These are phyloP conservation scores for Aspergillus ibericus DNA, from an alignment of 2,329 filamentous ascomycete genomes.

Conservation along the genomic window DNA sequence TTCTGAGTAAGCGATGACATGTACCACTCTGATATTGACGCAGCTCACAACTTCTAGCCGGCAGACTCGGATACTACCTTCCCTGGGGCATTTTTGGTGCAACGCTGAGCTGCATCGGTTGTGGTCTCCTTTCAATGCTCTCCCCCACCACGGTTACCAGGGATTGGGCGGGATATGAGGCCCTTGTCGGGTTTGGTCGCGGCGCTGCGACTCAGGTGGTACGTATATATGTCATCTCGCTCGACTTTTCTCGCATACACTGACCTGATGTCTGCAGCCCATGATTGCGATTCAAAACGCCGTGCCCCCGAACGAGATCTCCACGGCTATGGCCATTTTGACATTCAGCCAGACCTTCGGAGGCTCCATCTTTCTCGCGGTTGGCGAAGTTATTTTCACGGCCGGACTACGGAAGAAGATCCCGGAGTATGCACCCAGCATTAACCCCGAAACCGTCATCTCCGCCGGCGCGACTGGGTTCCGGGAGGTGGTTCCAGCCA, in stretches of 20 bases:
- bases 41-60: conserved; percentile 15
- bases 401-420: conserved; percentile 40
- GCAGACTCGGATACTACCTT: conserved; percentile 35
- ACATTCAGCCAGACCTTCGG: conserved; percentile 45
- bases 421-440: conserved; percentile 32
- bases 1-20: conserved; percentile 23
- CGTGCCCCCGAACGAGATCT: conserved; percentile 36
- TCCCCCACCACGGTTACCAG: conserved; percentile 35
- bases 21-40: not conserved
- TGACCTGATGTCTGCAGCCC: conserved; percentile 25
- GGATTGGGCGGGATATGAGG: conserved; percentile 52
- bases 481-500: conserved; percentile 31
- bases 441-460: conserved; percentile 38
- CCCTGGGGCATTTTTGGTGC: conserved; percentile 34
- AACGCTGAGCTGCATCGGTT: conserved; percentile 33
- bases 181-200: conserved; percentile 46
- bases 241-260: not conserved
- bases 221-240: conserved; percentile 1
- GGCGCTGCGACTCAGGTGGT: conserved; percentile 35
- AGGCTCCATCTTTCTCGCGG: conserved; percentile 52
- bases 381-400: conserved; percentile 53
- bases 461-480: conserved; percentile 48
- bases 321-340: conserved; percentile 42
- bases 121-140: conserved; percentile 47
- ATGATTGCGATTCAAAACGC: conserved; percentile 45